Percentiles rank a stretch among this genome's conserved stretches.
phyloP scores from a whole-genome alignment of 78 protist genomes.

The Cavenderia fasciculata region DNA sequence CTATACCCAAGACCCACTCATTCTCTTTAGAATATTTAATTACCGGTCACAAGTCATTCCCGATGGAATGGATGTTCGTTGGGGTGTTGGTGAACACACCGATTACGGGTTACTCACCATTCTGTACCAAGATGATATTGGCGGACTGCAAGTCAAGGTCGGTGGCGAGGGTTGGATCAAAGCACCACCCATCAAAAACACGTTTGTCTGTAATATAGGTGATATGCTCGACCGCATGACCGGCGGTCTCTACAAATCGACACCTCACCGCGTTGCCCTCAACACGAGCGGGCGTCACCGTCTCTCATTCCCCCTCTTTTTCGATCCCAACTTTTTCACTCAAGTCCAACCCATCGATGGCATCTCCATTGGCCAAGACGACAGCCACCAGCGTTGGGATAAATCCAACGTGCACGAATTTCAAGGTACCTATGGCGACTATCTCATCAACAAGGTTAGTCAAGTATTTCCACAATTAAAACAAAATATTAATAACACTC shows the following conservation, averaged over 20 bases:
- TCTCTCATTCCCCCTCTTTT: constrained; percentile 80
- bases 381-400: constrained; percentile 48
- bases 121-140: constrained; percentile 69
- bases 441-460: constrained; percentile 50
- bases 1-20: constrained; percentile 57
- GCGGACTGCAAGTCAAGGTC: constrained; percentile 74
- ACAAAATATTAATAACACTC: too few species aligned
- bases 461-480: constrained; percentile 58
- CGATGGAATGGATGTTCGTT: background rate
- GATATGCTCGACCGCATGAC: constrained; percentile 84
- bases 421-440: constrained; percentile 59
- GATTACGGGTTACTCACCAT: constrained; percentile 84
- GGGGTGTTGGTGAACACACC: constrained; percentile 86
- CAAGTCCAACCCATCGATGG: constrained; percentile 16
- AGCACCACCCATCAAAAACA: constrained; percentile 65
- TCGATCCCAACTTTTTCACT: constrained; percentile 74
- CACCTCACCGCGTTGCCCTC: constrained; percentile 78
- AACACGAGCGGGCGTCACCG: constrained; percentile 44
- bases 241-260: constrained; percentile 75
- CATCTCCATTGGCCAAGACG: constrained; percentile 3
- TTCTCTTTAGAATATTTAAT: constrained; percentile 61
- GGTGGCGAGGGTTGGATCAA: constrained; percentile 66
- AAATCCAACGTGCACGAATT: constrained; percentile 8
- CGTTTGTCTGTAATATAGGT: constrained; percentile 83
- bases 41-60: constrained; percentile 15